phyloP scores from a whole-genome alignment of 2,329 filamentous ascomycete genomes.

The Diaporthe helianthi region DNA sequence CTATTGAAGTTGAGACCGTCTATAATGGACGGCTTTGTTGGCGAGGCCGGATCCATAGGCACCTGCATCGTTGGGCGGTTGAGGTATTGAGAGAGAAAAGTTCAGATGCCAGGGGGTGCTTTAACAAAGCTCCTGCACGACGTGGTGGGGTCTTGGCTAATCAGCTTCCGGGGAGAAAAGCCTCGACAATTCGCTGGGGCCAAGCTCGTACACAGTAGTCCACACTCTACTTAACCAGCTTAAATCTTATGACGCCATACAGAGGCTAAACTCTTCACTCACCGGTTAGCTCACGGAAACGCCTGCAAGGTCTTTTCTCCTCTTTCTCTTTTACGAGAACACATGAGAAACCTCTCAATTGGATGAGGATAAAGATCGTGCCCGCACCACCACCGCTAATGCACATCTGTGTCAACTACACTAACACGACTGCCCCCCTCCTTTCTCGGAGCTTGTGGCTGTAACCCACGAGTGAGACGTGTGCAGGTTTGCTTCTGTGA shows the following conservation, averaged over 20 bases:
- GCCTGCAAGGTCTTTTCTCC: neutral
- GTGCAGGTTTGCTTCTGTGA: constrained; percentile 3
- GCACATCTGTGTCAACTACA: neutral
- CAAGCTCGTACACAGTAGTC: neutral
- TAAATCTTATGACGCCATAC: constrained; percentile 31
- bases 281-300: constrained; percentile 13
- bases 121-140: constrained; percentile 23
- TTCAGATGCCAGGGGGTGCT: neutral
- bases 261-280: neutral
- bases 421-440: neutral
- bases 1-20: constrained; percentile 58
- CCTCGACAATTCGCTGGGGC: neutral
- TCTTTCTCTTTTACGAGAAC: neutral
- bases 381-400: neutral
- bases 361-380: constrained; percentile 13
- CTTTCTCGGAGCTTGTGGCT: neutral
- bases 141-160: constrained; percentile 31
- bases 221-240: constrained; percentile 14
- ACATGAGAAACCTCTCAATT: constrained; percentile 21
- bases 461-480: neutral
- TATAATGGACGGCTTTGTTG: constrained; percentile 29
- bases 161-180: constrained; percentile 23
- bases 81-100: neutral
- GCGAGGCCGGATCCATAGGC: constrained; percentile 36
- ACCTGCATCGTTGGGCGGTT: constrained; percentile 32